Conservation (phyloP, 2,329 filamentous ascomycete species). For the Neofusicoccum umdonicola region DNA sequence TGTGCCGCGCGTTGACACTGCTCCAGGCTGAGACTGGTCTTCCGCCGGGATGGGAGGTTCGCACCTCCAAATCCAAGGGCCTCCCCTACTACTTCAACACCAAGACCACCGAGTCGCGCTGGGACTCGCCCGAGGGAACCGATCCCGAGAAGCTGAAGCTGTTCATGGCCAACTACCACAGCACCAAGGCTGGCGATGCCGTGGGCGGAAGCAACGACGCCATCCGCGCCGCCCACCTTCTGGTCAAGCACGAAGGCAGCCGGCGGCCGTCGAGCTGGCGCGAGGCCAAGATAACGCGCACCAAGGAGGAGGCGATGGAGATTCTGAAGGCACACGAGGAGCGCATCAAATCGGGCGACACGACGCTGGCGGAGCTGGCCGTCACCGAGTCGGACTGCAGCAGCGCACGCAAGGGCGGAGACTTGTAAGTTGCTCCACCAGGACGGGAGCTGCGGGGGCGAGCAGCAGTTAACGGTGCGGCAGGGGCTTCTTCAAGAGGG, state of each 20-base stretch:
- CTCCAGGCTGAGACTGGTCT: conserved; percentile 75
- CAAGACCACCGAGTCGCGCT: conserved; percentile 80
- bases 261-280: conserved; percentile 90
- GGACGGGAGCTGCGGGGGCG: not conserved
- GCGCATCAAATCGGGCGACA: conserved; percentile 69
- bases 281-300: conserved; percentile 81
- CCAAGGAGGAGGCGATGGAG: conserved; percentile 78
- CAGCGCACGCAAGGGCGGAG: conserved; percentile 88
- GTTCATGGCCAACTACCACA: conserved; percentile 91
- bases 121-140: conserved; percentile 87
- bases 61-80: conserved; percentile 97
- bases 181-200: conserved; percentile 44
- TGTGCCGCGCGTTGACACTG: conserved; percentile 1
- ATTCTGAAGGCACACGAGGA: conserved; percentile 75
- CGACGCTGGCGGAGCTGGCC: conserved; percentile 77
- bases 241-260: conserved; percentile 90
- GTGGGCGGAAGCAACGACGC: conserved; percentile 64
- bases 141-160: conserved; percentile 89
- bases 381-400: conserved; percentile 91
- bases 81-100: conserved; percentile 98
- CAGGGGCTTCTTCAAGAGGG: conserved; percentile 84
- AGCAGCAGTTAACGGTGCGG: conserved; percentile 19
- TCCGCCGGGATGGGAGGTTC: conserved; percentile 87
- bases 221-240: conserved; percentile 87
- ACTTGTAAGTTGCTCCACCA: conserved; percentile 60